These are phyloP conservation scores for Prinsepia uniflora DNA, from an alignment of 306 rosid genomes.

Conservation along the genomic window DNA sequence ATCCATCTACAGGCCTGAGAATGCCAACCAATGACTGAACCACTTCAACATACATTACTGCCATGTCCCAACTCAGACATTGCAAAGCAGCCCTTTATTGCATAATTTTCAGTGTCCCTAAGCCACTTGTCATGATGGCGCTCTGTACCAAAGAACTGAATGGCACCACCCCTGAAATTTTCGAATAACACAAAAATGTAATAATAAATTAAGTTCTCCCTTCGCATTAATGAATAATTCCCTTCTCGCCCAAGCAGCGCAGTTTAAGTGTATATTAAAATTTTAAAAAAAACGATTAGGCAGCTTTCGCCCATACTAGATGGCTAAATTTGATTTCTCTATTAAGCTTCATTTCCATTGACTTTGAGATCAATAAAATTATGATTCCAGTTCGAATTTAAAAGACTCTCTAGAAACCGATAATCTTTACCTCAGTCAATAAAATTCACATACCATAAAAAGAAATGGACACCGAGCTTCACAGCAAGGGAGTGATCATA, in stretches of 20 bases:
- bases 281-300: too few species aligned
- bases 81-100: constrained; percentile 76
- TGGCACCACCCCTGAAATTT: constrained; percentile 81
- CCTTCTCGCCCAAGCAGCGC: too few species aligned
- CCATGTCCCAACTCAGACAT: constrained; percentile 97
- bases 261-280: not conserved
- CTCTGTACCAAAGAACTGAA: constrained; percentile 72
- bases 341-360: not conserved
- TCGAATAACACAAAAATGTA: constrained; percentile 12
- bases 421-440: not conserved
- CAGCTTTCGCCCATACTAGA: too few species aligned
- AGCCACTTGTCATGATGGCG: constrained; percentile 89
- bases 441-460: constrained; percentile 47
- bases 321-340: too few species aligned
- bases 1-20: constrained; percentile 17
- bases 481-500: constrained; percentile 75
- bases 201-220: not conserved
- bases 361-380: not conserved
- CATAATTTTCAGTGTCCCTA: constrained; percentile 60
- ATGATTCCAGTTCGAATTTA: not conserved
- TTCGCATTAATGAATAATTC: not conserved
- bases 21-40: constrained; percentile 21
- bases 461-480: constrained; percentile 79
- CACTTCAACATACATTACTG: constrained; percentile 72
- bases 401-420: not conserved